A percentile compares a stretch with the other conserved stretches of the same genome.
These are phyloP conservation scores for Coemansia sp. DNA, from an alignment of 192 early-diverging fungal genomes.

Conservation along the genomic window DNA sequence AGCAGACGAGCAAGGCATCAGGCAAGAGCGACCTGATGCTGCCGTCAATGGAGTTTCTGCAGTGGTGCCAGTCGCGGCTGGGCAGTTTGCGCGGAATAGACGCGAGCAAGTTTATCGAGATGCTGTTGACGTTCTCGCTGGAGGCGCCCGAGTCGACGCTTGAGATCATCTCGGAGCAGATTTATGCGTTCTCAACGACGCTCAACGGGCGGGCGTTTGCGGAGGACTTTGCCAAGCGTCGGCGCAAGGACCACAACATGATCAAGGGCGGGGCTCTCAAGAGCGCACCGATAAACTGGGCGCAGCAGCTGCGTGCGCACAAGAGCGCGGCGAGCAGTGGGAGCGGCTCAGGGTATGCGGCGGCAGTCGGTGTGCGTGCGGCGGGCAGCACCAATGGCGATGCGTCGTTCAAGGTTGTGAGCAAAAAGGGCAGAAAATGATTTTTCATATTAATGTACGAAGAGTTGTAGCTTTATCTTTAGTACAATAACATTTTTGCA, in stretches of 20 bases:
- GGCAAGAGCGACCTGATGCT: constrained; percentile 7
- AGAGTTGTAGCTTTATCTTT: not conserved
- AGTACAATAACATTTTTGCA: too few relatives aligned
- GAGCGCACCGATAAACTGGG: constrained; percentile 45
- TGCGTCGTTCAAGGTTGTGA: constrained; percentile 44
- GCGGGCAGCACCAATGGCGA: constrained; percentile 7
- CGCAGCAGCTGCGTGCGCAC: constrained; percentile 16
- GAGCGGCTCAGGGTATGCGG: not conserved
- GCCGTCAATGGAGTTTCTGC: constrained; percentile 67
- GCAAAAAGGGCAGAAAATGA: constrained; percentile 43
- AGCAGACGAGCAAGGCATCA: constrained; percentile 2
- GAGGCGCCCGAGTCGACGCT: constrained; percentile 62
- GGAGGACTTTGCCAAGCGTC: constrained; percentile 73
- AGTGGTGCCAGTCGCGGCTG: constrained; percentile 69
- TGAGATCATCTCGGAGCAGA: constrained; percentile 74
- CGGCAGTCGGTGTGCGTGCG: not conserved
- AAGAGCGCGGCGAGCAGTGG: not conserved
- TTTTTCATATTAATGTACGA: not conserved
- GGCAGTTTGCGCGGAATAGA: constrained; percentile 60
- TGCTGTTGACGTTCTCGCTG: constrained; percentile 73
- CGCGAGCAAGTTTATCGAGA: constrained; percentile 71
- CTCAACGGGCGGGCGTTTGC: constrained; percentile 77
- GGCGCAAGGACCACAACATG: constrained; percentile 60
- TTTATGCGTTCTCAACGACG: constrained; percentile 70
- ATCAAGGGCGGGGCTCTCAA: constrained; percentile 27